Evolutionary conservation across 2,329 filamentous ascomycete genomes (phyloP), one percentile per base, ranked within the genome.

Genomic region (Sporothrix sp.): DNA sequence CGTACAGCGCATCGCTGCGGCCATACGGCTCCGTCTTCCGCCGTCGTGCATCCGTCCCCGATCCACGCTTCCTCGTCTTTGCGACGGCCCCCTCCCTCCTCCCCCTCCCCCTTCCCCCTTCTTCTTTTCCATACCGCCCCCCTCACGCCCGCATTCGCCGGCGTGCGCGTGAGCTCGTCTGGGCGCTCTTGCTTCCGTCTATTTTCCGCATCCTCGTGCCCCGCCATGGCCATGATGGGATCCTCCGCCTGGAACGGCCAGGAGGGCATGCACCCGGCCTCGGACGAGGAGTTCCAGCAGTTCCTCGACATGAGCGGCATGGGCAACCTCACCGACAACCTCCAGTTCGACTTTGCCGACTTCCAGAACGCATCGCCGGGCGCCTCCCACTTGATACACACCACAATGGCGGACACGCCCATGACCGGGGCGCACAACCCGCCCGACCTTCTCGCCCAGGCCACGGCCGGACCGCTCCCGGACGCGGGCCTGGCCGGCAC

Each of bases 241-340:
- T 71, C 74, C 47, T 65, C 68, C 51, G 63, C 65, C 55, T 82
- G 79, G 79, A 73, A 74, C 57, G 69, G 71, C 45, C 73, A 78
- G 60, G 76, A 79, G 59, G 68, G 69, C 52, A 68, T 80, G 63
- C 67, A 73, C 25, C 62, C 71, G 10, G 58, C 70, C 6, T 62
- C 69, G 46, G 78, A 82, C 43, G 79, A 82, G 62, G 79, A 81
- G 35, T 82, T 83, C 60, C 73, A 79, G 56, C 78, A 82, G 57
- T 82, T 81, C 52, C 69, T 84, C 54, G 74, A 82, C 57, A 76
- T 84, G 69, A 74, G 71, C 52, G 67, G 66, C 58, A 78, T 82
- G 68, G 70, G 69, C 27, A 71, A 65, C 54, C 65, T 82, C 52
- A 64, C 64, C 54, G 76, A 80, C 50, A 66, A 68, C 48, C 69